Evolutionary conservation across 1,284 basidiomycete genomes (phyloP), one percentile per base, ranked within the genome.

Genomic region (Anthracocystis panici-leucophaei): DNA sequence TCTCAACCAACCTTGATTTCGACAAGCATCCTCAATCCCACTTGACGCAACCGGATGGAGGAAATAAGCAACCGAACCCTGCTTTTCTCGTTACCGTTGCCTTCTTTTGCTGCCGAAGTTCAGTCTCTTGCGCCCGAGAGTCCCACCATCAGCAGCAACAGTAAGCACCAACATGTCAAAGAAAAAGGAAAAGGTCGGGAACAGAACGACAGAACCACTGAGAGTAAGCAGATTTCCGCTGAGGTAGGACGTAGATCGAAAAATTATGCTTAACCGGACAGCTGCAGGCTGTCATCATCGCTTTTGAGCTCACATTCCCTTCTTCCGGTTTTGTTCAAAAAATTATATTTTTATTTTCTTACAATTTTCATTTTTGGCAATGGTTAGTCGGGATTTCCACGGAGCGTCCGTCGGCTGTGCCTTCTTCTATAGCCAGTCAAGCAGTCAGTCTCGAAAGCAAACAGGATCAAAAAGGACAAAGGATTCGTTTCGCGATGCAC

Each of bases 241-340:
- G 42, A 20, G 11, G 42, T 16, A 48, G 11, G 16, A 10, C 12
- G 23, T 25, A 48, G n/a, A 23, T n/a, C n/a, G 29, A 18, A 31
- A 20, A 31, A 31, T 48, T 49, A 31, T 44, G 40, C 52, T 31
- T 20, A 54, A 31, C 25, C 52, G 38, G 52, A 54, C 41, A 54
- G 52, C 51, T 52, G 51, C 46, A 20, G 41, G 6, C 41, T 18
- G 42, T 54, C 52, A 54, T 54, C 40, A 16, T 46, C 25, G 25
- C 46, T 29, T 29, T 29, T 48, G 27, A 38, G 14, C 46, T 27
- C 25, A 48, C 46, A 7, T 29, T n/a, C 16, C 46, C 3, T 27
- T 48, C 44, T 46, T 46, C 44, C 44, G 44, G 23, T 10, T 48
- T n/a, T n/a, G 46, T 48, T 41, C 31, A 10, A 10, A 12, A 33